These are phyloP conservation scores for Neonectria hederae DNA, from an alignment of 2,329 filamentous ascomycete species.

Conservation along the genomic window DNA sequence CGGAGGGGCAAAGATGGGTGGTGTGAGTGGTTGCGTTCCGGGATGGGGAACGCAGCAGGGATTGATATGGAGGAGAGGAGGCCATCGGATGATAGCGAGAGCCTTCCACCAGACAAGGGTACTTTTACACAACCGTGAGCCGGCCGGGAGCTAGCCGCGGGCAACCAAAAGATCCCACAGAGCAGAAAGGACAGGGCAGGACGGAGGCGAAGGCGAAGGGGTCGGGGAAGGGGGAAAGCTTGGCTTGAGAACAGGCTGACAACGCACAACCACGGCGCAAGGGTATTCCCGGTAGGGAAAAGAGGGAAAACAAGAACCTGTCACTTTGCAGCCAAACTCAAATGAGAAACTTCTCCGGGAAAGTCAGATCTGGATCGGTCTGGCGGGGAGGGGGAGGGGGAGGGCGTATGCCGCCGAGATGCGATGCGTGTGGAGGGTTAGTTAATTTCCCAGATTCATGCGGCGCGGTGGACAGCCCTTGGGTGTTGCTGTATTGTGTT, in stretches of 20 bases:
- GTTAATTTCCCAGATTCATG: constrained; percentile 43
- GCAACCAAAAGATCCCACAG: background rate
- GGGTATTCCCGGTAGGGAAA: background rate
- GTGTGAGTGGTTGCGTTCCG: background rate
- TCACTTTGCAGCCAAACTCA: background rate
- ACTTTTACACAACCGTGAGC: background rate
- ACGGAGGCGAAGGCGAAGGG: background rate
- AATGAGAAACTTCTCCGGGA: constrained; percentile 19
- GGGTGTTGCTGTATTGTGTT: constrained; percentile 16
- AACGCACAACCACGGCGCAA: background rate
- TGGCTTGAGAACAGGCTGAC: background rate
- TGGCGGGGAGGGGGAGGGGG: background rate
- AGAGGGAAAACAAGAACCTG: background rate
- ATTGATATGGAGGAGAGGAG: background rate
- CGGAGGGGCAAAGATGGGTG: background rate
- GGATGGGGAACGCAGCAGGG: background rate
- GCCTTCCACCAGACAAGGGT: background rate
- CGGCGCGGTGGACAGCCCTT: constrained; percentile 32
- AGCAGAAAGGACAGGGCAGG: background rate
- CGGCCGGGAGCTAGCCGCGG: background rate
- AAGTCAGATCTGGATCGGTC: constrained; percentile 26
- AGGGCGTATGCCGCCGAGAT: constrained; percentile 19
- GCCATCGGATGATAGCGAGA: constrained; percentile 11
- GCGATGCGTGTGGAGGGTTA: background rate
- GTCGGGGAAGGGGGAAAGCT: background rate